Conservation (phyloP, 176 grass and related monocot genomes). For the Poa pratensis region DNA sequence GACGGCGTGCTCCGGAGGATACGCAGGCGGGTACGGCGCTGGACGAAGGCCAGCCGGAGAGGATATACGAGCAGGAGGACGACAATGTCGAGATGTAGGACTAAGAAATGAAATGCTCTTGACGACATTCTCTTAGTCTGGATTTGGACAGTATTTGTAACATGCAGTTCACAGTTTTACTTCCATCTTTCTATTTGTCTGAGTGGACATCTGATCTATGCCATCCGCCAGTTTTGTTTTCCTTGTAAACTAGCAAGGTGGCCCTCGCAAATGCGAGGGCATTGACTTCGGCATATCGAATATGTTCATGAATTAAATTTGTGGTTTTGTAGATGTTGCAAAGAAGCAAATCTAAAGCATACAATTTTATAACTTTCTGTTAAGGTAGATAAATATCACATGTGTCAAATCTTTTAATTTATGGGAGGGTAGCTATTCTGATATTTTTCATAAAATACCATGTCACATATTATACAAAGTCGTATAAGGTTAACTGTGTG, state of each 20-base stretch:
- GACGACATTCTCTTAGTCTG: not conserved
- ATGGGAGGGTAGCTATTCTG: too few species aligned
- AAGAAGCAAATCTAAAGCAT: too few species aligned
- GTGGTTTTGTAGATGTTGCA: too few species aligned
- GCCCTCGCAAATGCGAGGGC: too few species aligned
- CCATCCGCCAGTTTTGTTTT: not conserved
- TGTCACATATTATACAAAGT: too few species aligned
- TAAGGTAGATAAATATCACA: too few species aligned
- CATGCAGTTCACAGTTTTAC: not conserved
- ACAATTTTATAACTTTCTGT: too few species aligned
- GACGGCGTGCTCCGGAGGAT: slow-evolving; percentile 74
- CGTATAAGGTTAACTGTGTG: too few species aligned
- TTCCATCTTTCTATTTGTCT: not conserved
- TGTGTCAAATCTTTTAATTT: too few species aligned
- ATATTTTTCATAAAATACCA: too few species aligned
- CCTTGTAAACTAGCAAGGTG: not conserved
- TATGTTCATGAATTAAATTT: too few species aligned
- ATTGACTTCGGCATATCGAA: too few species aligned
- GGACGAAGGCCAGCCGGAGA: slow-evolving; percentile 51
- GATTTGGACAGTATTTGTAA: not conserved
- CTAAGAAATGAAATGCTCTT: slow-evolving; percentile 10
- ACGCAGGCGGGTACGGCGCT: slow-evolving; percentile 48
- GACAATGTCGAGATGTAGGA: slow-evolving; percentile 42
- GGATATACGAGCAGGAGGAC: slow-evolving; percentile 60
- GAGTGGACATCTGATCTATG: not conserved